Percentiles rank a stretch among this genome's conserved stretches.
phyloP scores from a whole-genome alignment of 305 asterid species.

The Fraxinus latifolia region DNA sequence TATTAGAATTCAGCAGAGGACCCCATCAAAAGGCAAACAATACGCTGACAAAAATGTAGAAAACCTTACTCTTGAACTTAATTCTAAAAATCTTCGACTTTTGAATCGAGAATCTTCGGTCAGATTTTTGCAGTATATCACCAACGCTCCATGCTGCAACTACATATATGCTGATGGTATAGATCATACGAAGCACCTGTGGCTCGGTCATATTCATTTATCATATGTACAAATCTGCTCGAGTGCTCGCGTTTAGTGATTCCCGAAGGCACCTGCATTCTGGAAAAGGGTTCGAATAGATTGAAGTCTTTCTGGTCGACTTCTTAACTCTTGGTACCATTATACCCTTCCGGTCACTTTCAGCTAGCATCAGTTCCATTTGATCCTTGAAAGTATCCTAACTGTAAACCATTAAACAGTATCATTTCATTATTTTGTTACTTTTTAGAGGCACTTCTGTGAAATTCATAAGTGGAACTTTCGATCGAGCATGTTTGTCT shows the following conservation, averaged over 20 bases:
- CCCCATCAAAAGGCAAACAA: neutral
- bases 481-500: neutral
- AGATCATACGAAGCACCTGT: neutral
- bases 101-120: neutral
- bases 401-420: conserved; percentile 33
- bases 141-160: neutral
- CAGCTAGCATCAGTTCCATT: conserved; percentile 69
- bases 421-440: neutral
- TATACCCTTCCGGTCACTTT: conserved; percentile 66
- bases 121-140: neutral
- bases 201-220: neutral
- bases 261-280: conserved; percentile 81
- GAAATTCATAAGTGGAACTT: neutral
- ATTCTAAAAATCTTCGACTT: conserved; percentile 8
- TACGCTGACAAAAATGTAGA: neutral
- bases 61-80: neutral
- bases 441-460: neutral
- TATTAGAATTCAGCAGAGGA: no score
- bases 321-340: conserved; percentile 62
- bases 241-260: conserved; percentile 39
- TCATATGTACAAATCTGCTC: conserved; percentile 33
- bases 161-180: neutral
- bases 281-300: conserved; percentile 69
- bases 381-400: conserved; percentile 70
- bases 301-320: conserved; percentile 61